Evolutionary conservation across 257 asterid genomes (phyloP), one percentile per base, ranked within the genome.

Genomic region (Prunella vulgaris): DNA sequence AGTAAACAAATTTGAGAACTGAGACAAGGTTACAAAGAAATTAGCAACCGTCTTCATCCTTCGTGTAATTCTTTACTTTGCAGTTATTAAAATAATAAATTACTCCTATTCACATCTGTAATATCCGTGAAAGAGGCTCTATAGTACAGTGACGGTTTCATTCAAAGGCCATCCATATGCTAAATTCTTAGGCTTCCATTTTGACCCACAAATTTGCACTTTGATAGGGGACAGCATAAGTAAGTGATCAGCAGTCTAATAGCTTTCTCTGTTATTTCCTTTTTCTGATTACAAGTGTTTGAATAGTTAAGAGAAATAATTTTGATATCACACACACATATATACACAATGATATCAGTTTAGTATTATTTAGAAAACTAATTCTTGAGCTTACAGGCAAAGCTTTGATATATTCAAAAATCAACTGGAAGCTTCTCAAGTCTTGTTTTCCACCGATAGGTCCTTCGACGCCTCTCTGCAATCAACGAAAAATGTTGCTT

Each of bases 341-440:
- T 4, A 30, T 15, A 33, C n/a, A n/a, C 9, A 69, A 59, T 21
- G 5, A 0, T 48, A 15, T 42, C 25, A 25, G 24, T 64, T 61
- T 8, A 46, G 66, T 13, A 42, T 61, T 64, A 56, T 20, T 58
- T 70, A 21, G 20, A 60, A 48, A 14, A 18, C 60, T 18, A 17
- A 24, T 33, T 65, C 35, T 21, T 5, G 57, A 63, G 61, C 97
- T 83, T 81, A 93, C 98, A 32, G 98, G 98, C 83, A 93, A 84
- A 62, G 98, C 98, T 82, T 93, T 93, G 63, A 93, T 84, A 69
- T 93, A 93, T 75, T 93, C 98, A 78, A 93, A 73, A 74, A 93
- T 90, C 81, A 93, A 82, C 79, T 93, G 84, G 85, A 93, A 93
- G 89, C 90, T 87, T 84, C 98, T 87, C 84, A 90, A 71, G 86